Evolutionary conservation across 2,329 filamentous ascomycete genomes (phyloP), one percentile per base, ranked within the genome.

Genomic region (Clonostachys solani): DNA sequence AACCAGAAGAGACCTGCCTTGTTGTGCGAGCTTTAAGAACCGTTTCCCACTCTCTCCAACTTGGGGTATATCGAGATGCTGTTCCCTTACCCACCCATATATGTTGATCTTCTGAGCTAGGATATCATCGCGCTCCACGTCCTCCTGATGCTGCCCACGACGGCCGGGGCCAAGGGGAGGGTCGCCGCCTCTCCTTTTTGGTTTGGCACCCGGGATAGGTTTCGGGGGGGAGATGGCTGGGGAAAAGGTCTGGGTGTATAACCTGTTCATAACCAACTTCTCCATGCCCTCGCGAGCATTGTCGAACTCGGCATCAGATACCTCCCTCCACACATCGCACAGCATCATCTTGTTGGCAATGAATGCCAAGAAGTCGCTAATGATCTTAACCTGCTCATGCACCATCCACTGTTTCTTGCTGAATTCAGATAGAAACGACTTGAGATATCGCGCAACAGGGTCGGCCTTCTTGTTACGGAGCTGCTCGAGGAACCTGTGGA

Each of bases 361-460:
- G 60, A 99, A 99, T 41, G 91, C 84, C 43, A 99, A 74, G 56
- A 99, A 99, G 64, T 99, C 95, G 54, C 89, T 84, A 51, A 99
- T 96, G 52, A 99, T 97, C 70, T 99, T 99, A 63, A 97, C 94
- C 66, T 99, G 94, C 69, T 99, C 94, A 63, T 99, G 94, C 7
- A 96, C 94, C 89, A 96, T 95, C 94, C 94, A 99, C 67, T 97
- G 94, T 56, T 92, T 89, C 72, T 97, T 99, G 35, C 84, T 89
- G 67, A 99, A 99, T 65, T 99, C 95, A 43, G 83, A 84, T 33
- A 99, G 72, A 59, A 99, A 99, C 0, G 94, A 97, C 54, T 95
- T 89, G 42, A 99, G 77, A 61, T 96, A 99, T 53, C 92, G 87
- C 6, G 95, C 95, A 3, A 99, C 92, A 1, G 95, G 94, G 59